Evolutionary conservation across 371 early-diverging fungal species (phyloP).

Genomic region (Haplosporangium sp.): DNA sequence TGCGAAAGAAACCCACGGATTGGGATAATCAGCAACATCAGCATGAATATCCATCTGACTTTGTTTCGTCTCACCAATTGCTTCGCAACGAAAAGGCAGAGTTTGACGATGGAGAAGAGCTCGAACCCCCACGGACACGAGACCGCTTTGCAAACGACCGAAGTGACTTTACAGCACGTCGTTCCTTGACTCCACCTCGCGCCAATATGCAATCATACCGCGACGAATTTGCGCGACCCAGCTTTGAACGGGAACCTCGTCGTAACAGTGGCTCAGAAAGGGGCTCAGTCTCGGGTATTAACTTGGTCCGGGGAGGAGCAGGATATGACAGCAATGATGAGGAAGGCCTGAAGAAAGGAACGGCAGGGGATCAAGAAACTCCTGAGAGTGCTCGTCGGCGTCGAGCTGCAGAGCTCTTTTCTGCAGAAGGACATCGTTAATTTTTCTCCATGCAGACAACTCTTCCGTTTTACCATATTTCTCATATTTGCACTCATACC

Average conservation of each 20-base stretch:
- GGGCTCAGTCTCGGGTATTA: constrained; percentile 18
- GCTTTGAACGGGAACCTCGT: constrained; percentile 37
- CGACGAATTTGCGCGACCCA: constrained; percentile 42
- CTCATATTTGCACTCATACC: too few relatives aligned
- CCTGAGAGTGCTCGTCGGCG: constrained; percentile 45
- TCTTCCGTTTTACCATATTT: too few relatives aligned
- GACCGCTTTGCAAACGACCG: constrained; percentile 41
- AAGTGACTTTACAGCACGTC: constrained; percentile 32
- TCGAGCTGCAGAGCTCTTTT: constrained; percentile 49
- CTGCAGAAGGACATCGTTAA: constrained; percentile 39
- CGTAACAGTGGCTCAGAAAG: constrained; percentile 43
- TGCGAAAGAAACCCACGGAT: constrained; percentile 21
- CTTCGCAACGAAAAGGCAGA: constrained; percentile 48
- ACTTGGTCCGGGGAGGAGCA: constrained; percentile 11
- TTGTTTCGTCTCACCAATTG: constrained; percentile 26
- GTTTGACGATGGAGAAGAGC: constrained; percentile 32
- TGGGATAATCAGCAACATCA: constrained; percentile 39
- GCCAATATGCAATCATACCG: constrained; percentile 47
- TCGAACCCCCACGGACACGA: constrained; percentile 44
- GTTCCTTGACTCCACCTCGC: constrained; percentile 48
- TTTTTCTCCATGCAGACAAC: neutral
- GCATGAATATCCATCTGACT: constrained; percentile 21
- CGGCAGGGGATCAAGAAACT: constrained; percentile 18
- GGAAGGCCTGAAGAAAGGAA: too few relatives aligned
- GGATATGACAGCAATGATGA: constrained; percentile 29